Evolutionary conservation across 2,329 filamentous ascomycete genomes (phyloP).

Genomic region (Fusarium papillatum): DNA sequence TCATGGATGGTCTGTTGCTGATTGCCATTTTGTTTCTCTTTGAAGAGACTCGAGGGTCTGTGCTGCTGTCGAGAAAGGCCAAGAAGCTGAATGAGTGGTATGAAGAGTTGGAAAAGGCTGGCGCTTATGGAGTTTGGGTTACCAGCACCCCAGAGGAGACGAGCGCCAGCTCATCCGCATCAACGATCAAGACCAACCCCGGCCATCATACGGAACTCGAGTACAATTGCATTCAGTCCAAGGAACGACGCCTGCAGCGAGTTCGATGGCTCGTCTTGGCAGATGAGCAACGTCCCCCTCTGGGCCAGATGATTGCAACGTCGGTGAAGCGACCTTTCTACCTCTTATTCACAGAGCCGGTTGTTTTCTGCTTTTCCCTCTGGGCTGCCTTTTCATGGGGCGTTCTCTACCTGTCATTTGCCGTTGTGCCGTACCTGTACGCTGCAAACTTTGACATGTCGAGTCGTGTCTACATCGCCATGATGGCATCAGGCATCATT

Average conservation of each 20-base stretch:
- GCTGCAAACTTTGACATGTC: slow-evolving; percentile 72
- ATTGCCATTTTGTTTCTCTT: slow-evolving; percentile 77
- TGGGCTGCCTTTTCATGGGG: slow-evolving; percentile 95
- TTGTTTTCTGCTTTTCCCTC: slow-evolving; percentile 88
- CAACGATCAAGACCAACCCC: slow-evolving; percentile 33
- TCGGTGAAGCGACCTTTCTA: slow-evolving; percentile 85
- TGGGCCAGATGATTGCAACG: slow-evolving; percentile 78
- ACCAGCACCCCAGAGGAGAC: slow-evolving; percentile 17
- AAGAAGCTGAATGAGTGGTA: slow-evolving; percentile 84
- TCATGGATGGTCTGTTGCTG: slow-evolving; percentile 73
- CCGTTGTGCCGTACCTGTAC: slow-evolving; percentile 85
- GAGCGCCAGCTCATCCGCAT: slow-evolving; percentile 35
- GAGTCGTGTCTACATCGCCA: slow-evolving; percentile 80
- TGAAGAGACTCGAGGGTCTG: slow-evolving; percentile 85
- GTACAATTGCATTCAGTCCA: slow-evolving; percentile 2
- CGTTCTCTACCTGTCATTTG: slow-evolving; percentile 87
- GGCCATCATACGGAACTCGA: slow-evolving; percentile 17
- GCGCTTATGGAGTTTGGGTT: slow-evolving; percentile 65
- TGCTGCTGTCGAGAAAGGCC: slow-evolving; percentile 84
- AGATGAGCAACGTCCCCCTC: slow-evolving; percentile 80
- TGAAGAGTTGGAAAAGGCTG: slow-evolving; percentile 75
- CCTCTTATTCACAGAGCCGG: slow-evolving; percentile 80
- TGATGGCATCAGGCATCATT: slow-evolving; percentile 76
- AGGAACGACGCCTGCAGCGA: slow-evolving; percentile 52
- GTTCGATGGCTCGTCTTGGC: slow-evolving; percentile 85